These are phyloP conservation scores for Aspergillus taichungensis DNA, from an alignment of 495 filamentous ascomycete species.

Conservation along the genomic window DNA sequence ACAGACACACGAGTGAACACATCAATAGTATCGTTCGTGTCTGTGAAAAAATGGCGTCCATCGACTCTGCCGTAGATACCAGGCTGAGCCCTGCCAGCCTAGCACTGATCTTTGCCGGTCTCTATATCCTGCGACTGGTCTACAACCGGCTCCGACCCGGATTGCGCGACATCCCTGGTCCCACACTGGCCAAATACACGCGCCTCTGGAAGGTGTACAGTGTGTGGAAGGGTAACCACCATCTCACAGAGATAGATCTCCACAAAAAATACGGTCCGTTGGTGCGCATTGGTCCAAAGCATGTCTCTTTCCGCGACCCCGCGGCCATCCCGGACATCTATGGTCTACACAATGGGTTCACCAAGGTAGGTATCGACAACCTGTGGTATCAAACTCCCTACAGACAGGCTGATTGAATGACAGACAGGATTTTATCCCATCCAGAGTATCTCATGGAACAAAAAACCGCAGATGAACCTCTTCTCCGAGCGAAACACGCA, in stretches of 20 bases:
- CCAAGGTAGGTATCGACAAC: conserved; percentile 18
- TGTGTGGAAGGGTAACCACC: conserved; percentile 26
- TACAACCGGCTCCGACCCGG: conserved; percentile 5
- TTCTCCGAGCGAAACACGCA: conserved; percentile 22
- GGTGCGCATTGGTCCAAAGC: conserved; percentile 33
- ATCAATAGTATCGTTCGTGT: too few species aligned
- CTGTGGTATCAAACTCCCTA: background rate
- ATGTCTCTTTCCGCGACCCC: conserved; percentile 30
- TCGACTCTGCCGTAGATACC: too few species aligned
- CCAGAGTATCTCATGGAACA: conserved; percentile 23
- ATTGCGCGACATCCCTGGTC: conserved; percentile 25
- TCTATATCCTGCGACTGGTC: background rate
- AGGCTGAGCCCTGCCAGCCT: too few species aligned
- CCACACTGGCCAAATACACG: conserved; percentile 23
- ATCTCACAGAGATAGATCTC: conserved; percentile 20
- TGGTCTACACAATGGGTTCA: conserved; percentile 26
- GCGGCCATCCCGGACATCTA: conserved; percentile 30
- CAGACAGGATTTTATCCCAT: conserved; percentile 38
- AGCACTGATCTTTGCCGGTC: background rate
- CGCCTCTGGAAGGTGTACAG: conserved; percentile 26
- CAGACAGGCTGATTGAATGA: background rate
- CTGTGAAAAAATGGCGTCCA: too few species aligned
- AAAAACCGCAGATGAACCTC: conserved; percentile 24
- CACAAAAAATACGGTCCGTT: conserved; percentile 32
- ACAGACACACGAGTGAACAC: too few species aligned